phyloP scores from a whole-genome alignment of 257 asterid genomes.

The Solanum paucissectum region DNA sequence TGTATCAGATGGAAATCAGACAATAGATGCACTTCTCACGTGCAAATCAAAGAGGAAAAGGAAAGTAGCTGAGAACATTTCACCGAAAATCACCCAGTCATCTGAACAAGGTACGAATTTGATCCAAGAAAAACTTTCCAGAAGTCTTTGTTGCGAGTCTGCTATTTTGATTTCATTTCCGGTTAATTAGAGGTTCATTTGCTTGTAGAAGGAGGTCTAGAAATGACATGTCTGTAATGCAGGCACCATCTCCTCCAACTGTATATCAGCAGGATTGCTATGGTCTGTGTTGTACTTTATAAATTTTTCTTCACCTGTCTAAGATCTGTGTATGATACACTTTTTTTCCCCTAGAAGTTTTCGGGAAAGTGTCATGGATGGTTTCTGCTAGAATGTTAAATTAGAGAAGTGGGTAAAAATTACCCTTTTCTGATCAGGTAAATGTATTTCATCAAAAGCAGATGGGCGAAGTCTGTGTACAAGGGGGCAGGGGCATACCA shows the following conservation, averaged over 20 bases:
- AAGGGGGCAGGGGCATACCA: neutral
- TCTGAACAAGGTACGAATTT: slow-evolving; percentile 37
- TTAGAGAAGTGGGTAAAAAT: neutral
- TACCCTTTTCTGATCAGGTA: neutral
- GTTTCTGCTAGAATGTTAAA: neutral
- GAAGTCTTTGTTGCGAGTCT: neutral
- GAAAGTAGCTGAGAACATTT: slow-evolving; percentile 36
- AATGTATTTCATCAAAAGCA: neutral
- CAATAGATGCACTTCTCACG: slow-evolving; percentile 85
- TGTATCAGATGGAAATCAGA: slow-evolving; percentile 84
- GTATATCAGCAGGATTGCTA: neutral
- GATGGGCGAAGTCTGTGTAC: neutral
- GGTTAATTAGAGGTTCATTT: neutral
- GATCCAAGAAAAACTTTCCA: neutral
- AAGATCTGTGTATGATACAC: neutral
- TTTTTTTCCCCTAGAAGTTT: neutral
- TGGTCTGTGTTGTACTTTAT: neutral
- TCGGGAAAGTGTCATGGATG: neutral
- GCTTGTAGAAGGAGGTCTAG: neutral
- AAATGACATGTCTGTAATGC: neutral
- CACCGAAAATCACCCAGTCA: slow-evolving; percentile 29
- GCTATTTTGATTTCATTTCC: neutral
- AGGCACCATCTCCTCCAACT: neutral
- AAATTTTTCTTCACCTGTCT: neutral
- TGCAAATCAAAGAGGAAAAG: slow-evolving; percentile 82